Percentiles rank a stretch among this genome's conserved stretches.
Evolutionary conservation across 768 basidiomycete genomes (phyloP).

Genomic region (Serpula lacrymans): DNA sequence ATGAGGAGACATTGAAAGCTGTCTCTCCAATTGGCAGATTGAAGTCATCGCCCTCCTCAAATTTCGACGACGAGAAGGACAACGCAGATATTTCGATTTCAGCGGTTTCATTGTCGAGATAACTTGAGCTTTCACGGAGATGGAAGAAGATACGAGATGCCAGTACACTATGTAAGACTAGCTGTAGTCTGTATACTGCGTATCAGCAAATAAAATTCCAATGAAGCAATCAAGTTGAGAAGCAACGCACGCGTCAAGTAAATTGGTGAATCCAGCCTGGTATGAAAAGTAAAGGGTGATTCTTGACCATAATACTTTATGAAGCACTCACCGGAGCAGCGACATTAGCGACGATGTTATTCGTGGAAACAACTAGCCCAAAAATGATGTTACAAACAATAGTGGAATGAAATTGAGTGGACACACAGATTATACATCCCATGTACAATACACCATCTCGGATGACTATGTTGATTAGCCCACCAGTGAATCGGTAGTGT

Average conservation of each 20-base stretch:
- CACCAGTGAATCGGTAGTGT: no score
- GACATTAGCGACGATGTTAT: neutral
- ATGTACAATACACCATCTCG: no score
- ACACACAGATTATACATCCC: no score
- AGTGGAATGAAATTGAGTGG: no score
- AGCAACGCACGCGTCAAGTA: neutral
- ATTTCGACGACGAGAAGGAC: no score
- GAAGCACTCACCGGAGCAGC: neutral
- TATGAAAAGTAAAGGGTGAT: neutral
- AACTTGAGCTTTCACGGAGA: conserved; percentile 1
- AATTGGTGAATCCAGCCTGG: neutral
- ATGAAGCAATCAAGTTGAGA: neutral
- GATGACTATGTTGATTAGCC: no score
- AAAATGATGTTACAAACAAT: neutral
- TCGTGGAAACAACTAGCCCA: neutral
- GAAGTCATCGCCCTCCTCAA: no score
- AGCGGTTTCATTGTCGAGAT: no score
- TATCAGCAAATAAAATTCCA: no score
- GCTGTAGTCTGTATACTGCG: conserved; percentile 2
- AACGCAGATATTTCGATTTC: no score
- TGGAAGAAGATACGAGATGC: conserved; percentile 8
- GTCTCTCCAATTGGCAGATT: no score
- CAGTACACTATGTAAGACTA: conserved; percentile 4
- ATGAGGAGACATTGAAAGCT: no score
- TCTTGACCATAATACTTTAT: neutral